A percentile compares a stretch with the other conserved stretches of the same genome.
phyloP scores from a whole-genome alignment of 495 filamentous ascomycete species.

The Cladorrhinum samala region DNA sequence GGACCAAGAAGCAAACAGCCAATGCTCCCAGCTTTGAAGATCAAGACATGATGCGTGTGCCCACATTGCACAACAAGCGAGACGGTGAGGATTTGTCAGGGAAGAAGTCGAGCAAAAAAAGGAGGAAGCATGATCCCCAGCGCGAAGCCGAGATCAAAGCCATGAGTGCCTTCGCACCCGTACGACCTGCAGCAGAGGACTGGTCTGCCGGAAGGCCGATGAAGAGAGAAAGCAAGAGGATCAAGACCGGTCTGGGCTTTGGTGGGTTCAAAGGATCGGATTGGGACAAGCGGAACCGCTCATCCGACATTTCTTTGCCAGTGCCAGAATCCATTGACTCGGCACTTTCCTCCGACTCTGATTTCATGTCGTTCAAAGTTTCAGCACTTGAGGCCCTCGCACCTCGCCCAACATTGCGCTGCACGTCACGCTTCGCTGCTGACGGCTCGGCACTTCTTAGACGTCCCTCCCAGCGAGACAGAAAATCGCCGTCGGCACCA shows the following conservation, averaged over 20 bases:
- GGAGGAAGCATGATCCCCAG: slow-evolving; percentile 62
- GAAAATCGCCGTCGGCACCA: slow-evolving; percentile 35
- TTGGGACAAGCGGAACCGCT: slow-evolving; percentile 53
- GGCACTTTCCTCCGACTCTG: slow-evolving; percentile 62
- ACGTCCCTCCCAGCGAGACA: slow-evolving; percentile 36
- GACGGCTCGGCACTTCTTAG: slow-evolving; percentile 20
- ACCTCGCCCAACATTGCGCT: slow-evolving; percentile 73
- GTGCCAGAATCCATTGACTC: slow-evolving; percentile 66
- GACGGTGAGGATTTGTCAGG: slow-evolving; percentile 53
- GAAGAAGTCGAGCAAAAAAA: slow-evolving; percentile 68
- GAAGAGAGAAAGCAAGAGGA: slow-evolving; percentile 59
- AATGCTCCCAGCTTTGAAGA: slow-evolving; percentile 22
- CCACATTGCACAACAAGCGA: slow-evolving; percentile 59
- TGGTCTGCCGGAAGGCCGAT: slow-evolving; percentile 45
- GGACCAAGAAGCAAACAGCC: slow-evolving; percentile 25
- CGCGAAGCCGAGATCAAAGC: slow-evolving; percentile 80
- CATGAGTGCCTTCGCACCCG: slow-evolving; percentile 67
- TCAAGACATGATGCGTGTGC: slow-evolving; percentile 49
- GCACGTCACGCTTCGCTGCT: slow-evolving; percentile 50
- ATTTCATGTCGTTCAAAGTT: slow-evolving; percentile 67
- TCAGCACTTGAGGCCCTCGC: slow-evolving; percentile 67
- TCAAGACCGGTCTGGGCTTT: slow-evolving; percentile 42
- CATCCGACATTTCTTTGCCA: slow-evolving; percentile 70
- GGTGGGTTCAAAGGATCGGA: slow-evolving; percentile 30
- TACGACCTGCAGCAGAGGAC: slow-evolving; percentile 49